Conservation (phyloP, 75 land plant species). For the Cryptomeria japonica region DNA sequence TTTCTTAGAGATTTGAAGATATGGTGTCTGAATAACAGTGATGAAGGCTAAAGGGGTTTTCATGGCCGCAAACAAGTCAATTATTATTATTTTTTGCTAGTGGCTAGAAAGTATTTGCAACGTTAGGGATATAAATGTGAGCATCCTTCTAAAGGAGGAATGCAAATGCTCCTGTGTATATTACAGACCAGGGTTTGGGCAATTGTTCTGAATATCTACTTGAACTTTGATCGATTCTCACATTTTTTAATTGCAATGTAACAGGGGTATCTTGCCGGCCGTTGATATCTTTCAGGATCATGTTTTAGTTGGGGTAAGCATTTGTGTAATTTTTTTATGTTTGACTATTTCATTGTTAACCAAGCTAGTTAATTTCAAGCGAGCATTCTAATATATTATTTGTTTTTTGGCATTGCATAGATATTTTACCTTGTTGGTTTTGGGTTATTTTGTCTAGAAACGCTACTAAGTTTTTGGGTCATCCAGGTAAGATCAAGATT, state of each 20-base stretch:
- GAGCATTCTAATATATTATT: not conserved
- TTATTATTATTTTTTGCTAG: not conserved
- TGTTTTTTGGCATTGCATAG: slow-evolving; percentile 33
- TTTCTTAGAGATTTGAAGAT: not conserved
- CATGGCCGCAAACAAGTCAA: not conserved
- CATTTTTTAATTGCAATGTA: not conserved
- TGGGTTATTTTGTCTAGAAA: slow-evolving; percentile 66
- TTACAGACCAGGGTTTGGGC: too few species aligned
- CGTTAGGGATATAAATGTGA: too few species aligned
- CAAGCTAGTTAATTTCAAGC: not conserved
- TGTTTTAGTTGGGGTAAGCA: slow-evolving; percentile 77
- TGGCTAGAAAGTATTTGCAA: too few species aligned
- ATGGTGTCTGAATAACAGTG: not conserved
- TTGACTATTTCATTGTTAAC: not conserved
- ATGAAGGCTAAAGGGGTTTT: not conserved
- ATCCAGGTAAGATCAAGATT: slow-evolving; percentile 55
- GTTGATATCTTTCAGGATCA: slow-evolving; percentile 58
- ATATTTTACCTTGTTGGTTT: slow-evolving; percentile 76
- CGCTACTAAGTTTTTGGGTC: slow-evolving; percentile 78
- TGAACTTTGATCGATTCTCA: not conserved
- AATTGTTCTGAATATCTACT: not conserved
- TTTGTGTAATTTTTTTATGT: not conserved
- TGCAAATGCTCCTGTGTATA: too few species aligned
- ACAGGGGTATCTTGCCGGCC: slow-evolving; percentile 89
- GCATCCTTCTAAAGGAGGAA: too few species aligned